These are phyloP conservation scores for Fulvia fulva DNA, from an alignment of 2,329 filamentous ascomycete genomes.

Conservation along the genomic window DNA sequence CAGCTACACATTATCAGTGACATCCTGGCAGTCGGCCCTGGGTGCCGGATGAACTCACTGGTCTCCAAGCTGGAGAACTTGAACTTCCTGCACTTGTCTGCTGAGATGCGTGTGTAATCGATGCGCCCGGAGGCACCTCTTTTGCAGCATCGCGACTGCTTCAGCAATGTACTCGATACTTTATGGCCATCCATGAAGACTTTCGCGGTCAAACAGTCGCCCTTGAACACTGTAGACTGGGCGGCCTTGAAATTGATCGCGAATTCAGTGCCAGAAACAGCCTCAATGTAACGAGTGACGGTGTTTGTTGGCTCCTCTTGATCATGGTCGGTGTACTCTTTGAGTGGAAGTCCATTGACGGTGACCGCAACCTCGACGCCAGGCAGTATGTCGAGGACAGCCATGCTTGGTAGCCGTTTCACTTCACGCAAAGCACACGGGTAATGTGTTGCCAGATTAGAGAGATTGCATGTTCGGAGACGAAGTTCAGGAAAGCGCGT, in stretches of 20 bases:
- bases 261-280: constrained; percentile 14
- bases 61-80: neutral
- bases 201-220: constrained; percentile 6
- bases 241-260: constrained; percentile 9
- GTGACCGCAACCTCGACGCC: constrained; percentile 20
- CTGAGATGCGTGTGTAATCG: too few relatives aligned
- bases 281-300: constrained; percentile 23
- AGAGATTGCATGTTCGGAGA: neutral
- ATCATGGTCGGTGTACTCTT: constrained; percentile 18
- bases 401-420: constrained; percentile 11
- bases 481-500: neutral
- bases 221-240: constrained; percentile 1
- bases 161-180: neutral
- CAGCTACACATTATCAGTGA: too few relatives aligned
- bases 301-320: constrained; percentile 1
- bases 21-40: too few relatives aligned
- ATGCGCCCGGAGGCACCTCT: too few relatives aligned
- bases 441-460: neutral
- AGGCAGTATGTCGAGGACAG: constrained; percentile 15
- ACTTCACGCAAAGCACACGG: too few relatives aligned
- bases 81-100: too few relatives aligned
- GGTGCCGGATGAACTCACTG: neutral
- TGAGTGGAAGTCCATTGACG: constrained; percentile 13
- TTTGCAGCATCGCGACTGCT: neutral
- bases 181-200: constrained; percentile 12